Percentiles rank a stretch among this genome's conserved stretches.
Evolutionary conservation across 805 yeast genomes (phyloP).

Genomic region (Metschnikowia reukaufii): DNA sequence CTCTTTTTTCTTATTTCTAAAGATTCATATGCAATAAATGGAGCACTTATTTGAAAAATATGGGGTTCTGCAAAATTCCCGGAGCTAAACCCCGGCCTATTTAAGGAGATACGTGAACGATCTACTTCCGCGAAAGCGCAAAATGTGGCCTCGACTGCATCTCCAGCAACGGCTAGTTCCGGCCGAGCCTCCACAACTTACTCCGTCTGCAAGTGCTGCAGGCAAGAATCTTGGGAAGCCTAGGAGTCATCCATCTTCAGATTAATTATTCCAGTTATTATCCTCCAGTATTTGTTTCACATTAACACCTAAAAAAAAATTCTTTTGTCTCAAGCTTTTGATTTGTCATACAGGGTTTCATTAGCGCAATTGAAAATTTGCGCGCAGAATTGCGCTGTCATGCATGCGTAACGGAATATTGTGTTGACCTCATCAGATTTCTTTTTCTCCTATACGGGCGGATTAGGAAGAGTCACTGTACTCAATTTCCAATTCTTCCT

Average conservation of each 20-base stretch:
- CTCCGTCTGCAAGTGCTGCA: background rate
- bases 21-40: background rate
- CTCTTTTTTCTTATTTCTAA: background rate
- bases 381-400: conserved; percentile 3
- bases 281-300: no score
- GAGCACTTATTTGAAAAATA: background rate
- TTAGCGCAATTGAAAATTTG: background rate
- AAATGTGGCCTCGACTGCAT: conserved; percentile 1
- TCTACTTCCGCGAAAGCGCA: conserved; percentile 3
- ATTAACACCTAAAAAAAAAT: no score
- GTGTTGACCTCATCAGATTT: background rate
- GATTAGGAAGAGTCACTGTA: conserved; percentile 20
- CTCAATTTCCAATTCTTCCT: conserved; percentile 22
- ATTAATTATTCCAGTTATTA: no score
- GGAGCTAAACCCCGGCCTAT: background rate
- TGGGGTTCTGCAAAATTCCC: background rate
- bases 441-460: background rate
- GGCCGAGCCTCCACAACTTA: background rate
- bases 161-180: background rate
- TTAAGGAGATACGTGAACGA: background rate
- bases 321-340: background rate
- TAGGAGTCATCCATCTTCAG: no score
- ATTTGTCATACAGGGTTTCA: no score
- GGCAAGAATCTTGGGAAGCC: background rate
- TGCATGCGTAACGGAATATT: conserved; percentile 1